A percentile compares a stretch with the other conserved stretches of the same genome.
These are phyloP conservation scores for Colletotrichum acutatum DNA, from an alignment of 2,329 filamentous ascomycete genomes.

Conservation along the genomic window DNA sequence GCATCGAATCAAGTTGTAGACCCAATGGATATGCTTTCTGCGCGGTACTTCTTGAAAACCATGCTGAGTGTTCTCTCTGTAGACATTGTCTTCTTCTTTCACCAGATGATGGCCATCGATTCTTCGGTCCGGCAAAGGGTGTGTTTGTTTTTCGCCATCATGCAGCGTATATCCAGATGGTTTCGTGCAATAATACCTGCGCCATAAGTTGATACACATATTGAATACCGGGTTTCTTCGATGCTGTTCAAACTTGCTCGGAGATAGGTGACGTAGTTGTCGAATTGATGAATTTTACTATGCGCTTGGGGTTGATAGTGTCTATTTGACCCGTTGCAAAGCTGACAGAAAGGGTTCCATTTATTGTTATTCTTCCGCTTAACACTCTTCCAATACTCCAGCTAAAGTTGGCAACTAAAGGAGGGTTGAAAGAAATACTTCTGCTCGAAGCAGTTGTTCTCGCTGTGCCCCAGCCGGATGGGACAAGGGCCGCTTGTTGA, in stretches of 20 bases:
- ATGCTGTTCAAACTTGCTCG: not conserved
- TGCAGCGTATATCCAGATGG: not conserved
- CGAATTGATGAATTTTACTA: not conserved
- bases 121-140: not conserved
- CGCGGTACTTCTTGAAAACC: not conserved
- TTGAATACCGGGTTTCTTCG: not conserved
- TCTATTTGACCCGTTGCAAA: not conserved
- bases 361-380: not conserved
- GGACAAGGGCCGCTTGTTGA: not conserved
- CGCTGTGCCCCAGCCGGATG: too few relatives aligned
- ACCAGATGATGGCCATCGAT: not conserved
- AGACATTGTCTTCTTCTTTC: constrained; percentile 2
- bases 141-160: not conserved
- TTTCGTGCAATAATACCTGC: constrained; percentile 27
- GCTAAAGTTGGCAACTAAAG: not conserved
- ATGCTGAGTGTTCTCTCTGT: constrained; percentile 7
- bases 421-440: not conserved
- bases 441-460: not conserved
- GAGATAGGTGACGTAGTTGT: not conserved
- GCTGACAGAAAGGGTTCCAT: not conserved
- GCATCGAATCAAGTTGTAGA: constrained; percentile 17
- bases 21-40: constrained; percentile 22
- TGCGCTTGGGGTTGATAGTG: not conserved
- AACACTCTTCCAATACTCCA: not conserved
- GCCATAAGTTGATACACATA: constrained; percentile 27